Conservation (phyloP, 2,329 filamentous ascomycete genomes). For the Sporothrix humicola region DNA sequence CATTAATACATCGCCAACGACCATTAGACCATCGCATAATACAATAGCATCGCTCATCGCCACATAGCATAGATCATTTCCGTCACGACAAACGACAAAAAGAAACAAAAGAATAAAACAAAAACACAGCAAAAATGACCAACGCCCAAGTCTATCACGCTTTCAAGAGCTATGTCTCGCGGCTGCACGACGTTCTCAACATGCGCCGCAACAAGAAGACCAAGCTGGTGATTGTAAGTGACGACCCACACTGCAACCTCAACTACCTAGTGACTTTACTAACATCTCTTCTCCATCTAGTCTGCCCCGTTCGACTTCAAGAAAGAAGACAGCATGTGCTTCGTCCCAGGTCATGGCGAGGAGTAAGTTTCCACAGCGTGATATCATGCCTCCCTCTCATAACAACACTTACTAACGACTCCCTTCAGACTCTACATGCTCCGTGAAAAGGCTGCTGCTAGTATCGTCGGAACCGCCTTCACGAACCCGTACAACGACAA, state of each 20-base stretch:
- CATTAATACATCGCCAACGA: not conserved
- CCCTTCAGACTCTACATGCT: slow-evolving; percentile 34
- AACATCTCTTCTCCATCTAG: slow-evolving; percentile 44
- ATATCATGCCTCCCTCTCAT: not conserved
- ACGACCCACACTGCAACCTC: not conserved
- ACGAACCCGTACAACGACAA: slow-evolving; percentile 31
- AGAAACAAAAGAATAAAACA: not conserved
- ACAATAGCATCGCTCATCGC: slow-evolving; percentile 12
- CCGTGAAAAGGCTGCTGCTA: slow-evolving; percentile 38
- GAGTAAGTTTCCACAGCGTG: slow-evolving; percentile 54
- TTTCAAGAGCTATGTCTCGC: slow-evolving; percentile 53
- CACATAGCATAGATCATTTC: not conserved
- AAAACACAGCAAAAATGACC: not conserved
- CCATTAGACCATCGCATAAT: slow-evolving; percentile 21
- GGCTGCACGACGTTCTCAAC: slow-evolving; percentile 52
- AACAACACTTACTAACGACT: not conserved
- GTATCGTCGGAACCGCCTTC: slow-evolving; percentile 36
- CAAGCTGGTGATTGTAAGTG: slow-evolving; percentile 56
- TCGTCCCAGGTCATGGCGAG: slow-evolving; percentile 61
- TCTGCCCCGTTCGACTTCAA: slow-evolving; percentile 65
- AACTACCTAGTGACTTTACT: not conserved
- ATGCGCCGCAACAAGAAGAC: slow-evolving; percentile 51
- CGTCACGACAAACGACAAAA: not conserved
- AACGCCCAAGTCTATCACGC: slow-evolving; percentile 43
- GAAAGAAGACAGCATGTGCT: slow-evolving; percentile 52